A percentile compares a stretch with the other conserved stretches of the same genome.
Conservation (phyloP, 176 grass and related monocot species). For the Carex littledalei region DNA sequence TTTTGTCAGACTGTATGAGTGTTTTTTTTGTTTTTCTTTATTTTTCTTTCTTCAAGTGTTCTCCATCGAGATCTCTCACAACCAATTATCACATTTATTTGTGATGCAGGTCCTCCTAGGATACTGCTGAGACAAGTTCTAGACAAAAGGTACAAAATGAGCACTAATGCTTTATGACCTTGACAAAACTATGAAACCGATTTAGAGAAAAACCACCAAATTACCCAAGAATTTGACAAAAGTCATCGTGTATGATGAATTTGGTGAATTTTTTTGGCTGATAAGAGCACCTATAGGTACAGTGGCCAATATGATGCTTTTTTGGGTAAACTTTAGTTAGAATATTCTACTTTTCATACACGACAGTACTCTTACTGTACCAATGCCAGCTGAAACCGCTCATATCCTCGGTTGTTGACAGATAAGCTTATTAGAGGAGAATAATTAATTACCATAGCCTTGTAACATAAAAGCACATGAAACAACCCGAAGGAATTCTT, state of each 20-base stretch:
- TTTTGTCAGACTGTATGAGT: not conserved
- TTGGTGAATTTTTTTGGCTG: not conserved
- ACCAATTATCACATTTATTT: not conserved
- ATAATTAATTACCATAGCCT: slow-evolving; percentile 69
- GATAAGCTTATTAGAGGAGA: not conserved
- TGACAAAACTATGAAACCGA: not conserved
- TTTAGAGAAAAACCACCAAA: not conserved
- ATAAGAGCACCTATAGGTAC: not conserved
- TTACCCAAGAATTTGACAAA: not conserved
- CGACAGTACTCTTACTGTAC: not conserved
- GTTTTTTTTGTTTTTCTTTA: too few species aligned
- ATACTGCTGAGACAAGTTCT: not conserved
- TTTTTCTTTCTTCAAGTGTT: not conserved
- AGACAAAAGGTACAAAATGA: not conserved
- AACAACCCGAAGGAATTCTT: slow-evolving; percentile 88
- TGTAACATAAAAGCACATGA: slow-evolving; percentile 81
- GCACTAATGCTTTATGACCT: not conserved
- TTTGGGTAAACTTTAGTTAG: not conserved
- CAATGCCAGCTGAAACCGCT: not conserved
- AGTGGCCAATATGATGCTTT: not conserved
- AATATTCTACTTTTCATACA: not conserved
- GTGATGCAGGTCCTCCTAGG: not conserved
- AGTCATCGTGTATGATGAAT: not conserved
- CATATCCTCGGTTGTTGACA: not conserved
- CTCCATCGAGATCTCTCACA: not conserved